These are phyloP conservation scores for Paraleonurus japonicus DNA, from an alignment of 257 asterid species.

Conservation along the genomic window DNA sequence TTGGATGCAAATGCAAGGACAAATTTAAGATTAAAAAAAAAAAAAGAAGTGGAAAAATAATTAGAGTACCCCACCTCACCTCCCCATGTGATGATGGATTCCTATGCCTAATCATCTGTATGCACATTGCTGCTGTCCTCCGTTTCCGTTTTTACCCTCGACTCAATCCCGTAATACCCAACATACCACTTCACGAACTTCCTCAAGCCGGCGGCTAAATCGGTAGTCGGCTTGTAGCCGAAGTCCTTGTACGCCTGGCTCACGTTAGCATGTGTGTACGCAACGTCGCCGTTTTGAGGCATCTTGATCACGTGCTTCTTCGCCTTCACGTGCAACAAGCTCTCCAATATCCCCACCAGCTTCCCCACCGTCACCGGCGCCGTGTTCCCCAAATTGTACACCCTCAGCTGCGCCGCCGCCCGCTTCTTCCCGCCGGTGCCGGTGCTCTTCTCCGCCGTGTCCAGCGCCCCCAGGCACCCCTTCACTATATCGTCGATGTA, in stretches of 20 bases:
- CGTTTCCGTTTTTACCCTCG: constrained; percentile 73
- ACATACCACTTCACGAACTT: constrained; percentile 91
- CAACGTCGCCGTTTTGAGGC: constrained; percentile 99
- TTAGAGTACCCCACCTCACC: constrained; percentile 32
- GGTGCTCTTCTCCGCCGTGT: constrained; percentile 98
- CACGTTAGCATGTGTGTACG: constrained; percentile 91
- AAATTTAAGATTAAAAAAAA: neutral
- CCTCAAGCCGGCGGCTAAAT: constrained; percentile 70
- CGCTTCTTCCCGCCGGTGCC: constrained; percentile 88
- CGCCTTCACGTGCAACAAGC: constrained; percentile 55
- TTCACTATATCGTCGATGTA: constrained; percentile 86
- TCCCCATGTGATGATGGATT: constrained; percentile 38
- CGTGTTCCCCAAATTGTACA: constrained; percentile 87
- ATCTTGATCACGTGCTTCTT: constrained; percentile 70
- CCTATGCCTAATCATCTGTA: constrained; percentile 39
- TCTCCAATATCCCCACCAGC: constrained; percentile 75
- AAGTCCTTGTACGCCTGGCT: constrained; percentile 79
- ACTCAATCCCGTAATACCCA: constrained; percentile 72
- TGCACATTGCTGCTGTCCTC: constrained; percentile 26
- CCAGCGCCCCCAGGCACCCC: constrained; percentile 88
- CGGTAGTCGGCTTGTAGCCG: constrained; percentile 92
- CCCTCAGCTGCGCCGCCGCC: constrained; percentile 83
- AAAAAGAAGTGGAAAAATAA: constrained; percentile 12
- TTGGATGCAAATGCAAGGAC: constrained; percentile 32
- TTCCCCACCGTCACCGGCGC: constrained; percentile 92